Conservation (phyloP, 163 green algal species). For the Scenedesmus sp. region DNA sequence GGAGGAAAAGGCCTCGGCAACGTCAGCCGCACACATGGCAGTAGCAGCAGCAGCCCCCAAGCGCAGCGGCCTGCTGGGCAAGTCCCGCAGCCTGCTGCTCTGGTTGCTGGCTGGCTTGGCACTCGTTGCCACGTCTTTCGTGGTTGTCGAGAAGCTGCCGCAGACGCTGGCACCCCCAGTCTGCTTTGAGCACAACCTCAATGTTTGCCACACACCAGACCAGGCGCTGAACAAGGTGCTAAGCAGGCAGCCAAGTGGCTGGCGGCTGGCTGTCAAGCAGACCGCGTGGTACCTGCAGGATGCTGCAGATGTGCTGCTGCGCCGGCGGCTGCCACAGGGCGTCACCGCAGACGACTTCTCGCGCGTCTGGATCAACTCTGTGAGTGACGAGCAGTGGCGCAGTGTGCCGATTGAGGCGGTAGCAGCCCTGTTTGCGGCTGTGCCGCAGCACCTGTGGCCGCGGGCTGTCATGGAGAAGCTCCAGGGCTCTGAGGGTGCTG, state of each 20-base stretch:
- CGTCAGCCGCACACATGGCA: background rate
- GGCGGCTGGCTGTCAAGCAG: background rate
- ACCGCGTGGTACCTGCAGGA: slow-evolving; percentile 35
- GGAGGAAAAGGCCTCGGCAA: background rate
- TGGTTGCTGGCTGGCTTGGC: slow-evolving; percentile 1
- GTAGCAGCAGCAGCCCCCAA: background rate
- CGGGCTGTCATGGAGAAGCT: background rate
- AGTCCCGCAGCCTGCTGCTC: background rate
- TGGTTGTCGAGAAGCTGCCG: slow-evolving; percentile 30
- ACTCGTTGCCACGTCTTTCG: background rate
- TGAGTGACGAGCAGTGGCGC: background rate
- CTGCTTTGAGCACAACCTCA: background rate
- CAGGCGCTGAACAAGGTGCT: background rate
- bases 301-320: background rate
- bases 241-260: background rate
- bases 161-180: background rate
- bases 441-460: background rate
- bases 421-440: background rate
- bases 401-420: background rate
- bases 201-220: background rate
- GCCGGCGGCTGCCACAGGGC: background rate
- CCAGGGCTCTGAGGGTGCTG: background rate
- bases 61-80: background rate
- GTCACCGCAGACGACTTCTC: slow-evolving; percentile 10
- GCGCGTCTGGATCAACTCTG: background rate